phyloP scores from a whole-genome alignment of 1,284 basidiomycete species.

The Pseudomicrostroma phylloplanum region DNA sequence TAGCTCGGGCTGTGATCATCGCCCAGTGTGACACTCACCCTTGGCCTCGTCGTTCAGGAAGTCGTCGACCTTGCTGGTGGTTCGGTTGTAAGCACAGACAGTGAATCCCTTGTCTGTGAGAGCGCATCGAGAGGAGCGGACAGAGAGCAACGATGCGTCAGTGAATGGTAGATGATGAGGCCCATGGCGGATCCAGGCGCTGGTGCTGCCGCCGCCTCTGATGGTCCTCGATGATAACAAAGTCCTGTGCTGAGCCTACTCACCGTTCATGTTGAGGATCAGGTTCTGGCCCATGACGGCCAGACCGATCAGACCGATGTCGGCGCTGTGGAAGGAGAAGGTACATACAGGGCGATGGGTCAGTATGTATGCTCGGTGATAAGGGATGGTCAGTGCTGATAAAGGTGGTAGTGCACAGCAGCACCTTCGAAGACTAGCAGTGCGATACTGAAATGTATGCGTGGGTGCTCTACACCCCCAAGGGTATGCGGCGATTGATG shows the following conservation, averaged over 20 bases:
- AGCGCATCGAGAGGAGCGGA: not conserved
- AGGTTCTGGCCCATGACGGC: constrained; percentile 51
- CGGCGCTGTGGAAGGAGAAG: constrained; percentile 27
- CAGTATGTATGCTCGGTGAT: too few species aligned
- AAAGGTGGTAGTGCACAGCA: too few species aligned
- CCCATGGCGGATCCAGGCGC: not conserved
- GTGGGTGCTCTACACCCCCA: too few species aligned
- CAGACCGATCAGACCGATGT: constrained; percentile 50
- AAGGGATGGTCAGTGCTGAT: too few species aligned
- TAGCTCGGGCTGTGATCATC: constrained; percentile 9
- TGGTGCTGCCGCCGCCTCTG: not conserved
- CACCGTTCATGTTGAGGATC: constrained; percentile 51
- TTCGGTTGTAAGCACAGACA: constrained; percentile 95
- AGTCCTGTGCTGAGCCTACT: constrained; percentile 10
- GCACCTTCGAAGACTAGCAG: too few species aligned
- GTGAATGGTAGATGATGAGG: not conserved
- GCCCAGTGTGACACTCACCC: constrained; percentile 58
- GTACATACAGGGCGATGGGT: too few species aligned
- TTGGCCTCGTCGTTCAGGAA: constrained; percentile 97
- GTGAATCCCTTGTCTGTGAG: constrained; percentile 84
- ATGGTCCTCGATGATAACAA: too few species aligned
- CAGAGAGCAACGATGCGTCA: constrained; percentile 10
- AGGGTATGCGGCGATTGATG: too few species aligned
- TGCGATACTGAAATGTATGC: too few species aligned
- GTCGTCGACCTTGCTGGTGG: constrained; percentile 87